A percentile compares a stretch with the other conserved stretches of the same genome.
Evolutionary conservation across 1,284 basidiomycete genomes (phyloP).

Genomic region (Cryptococcus amylolentus): DNA sequence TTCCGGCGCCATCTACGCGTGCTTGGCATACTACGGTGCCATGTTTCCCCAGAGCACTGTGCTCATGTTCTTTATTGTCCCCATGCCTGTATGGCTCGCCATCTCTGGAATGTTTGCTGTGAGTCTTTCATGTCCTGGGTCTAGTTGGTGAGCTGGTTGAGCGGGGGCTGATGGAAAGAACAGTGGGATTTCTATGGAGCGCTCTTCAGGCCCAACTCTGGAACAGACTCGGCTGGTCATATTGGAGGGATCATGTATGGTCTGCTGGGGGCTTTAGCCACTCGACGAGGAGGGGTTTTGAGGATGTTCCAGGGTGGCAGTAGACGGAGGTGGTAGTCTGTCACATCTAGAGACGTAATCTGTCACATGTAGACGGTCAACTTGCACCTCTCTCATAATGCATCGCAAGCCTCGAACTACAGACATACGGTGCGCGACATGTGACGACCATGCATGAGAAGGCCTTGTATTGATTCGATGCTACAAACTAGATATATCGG

Average conservation of each 20-base stretch:
- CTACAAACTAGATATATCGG: not conserved
- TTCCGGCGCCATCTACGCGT: conserved; percentile 48
- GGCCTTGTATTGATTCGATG: too few relatives aligned
- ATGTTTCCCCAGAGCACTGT: conserved; percentile 68
- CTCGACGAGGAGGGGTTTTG: conserved; percentile 17
- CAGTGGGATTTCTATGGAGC: conserved; percentile 40
- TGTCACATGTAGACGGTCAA: not conserved
- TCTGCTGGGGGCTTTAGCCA: conserved; percentile 55
- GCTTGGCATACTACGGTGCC: conserved; percentile 65
- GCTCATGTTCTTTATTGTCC: conserved; percentile 75
- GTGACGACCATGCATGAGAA: not conserved
- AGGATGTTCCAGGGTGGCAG: conserved; percentile 15
- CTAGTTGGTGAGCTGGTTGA: not conserved
- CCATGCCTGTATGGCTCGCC: conserved; percentile 75
- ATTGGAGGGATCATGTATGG: conserved; percentile 73
- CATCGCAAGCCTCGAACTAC: not conserved
- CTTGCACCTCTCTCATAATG: not conserved
- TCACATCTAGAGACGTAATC: conserved; percentile 2
- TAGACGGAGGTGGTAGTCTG: conserved; percentile 11
- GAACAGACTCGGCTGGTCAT: conserved; percentile 70
- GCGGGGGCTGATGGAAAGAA: not conserved
- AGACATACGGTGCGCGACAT: too few relatives aligned
- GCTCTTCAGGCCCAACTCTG: conserved; percentile 19
- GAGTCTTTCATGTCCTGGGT: conserved; percentile 11
- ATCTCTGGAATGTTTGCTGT: conserved; percentile 68